Conservation (phyloP, 2,329 filamentous ascomycete genomes). For the Hypomyces rosellus region DNA sequence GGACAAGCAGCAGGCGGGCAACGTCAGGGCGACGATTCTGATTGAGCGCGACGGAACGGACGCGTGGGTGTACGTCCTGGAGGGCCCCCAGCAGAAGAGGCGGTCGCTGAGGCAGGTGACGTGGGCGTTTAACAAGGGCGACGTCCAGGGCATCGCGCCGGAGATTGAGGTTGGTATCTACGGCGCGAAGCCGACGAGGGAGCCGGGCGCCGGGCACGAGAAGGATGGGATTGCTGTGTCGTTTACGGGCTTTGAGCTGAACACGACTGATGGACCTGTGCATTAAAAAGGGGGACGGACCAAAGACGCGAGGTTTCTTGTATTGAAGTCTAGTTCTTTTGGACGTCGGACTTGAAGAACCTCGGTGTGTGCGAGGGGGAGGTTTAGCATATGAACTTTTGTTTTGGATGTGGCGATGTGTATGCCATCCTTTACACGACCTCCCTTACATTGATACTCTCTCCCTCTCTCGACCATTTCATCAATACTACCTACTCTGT, state of each 20-base stretch:
- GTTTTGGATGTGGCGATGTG: too few species aligned
- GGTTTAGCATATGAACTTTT: too few species aligned
- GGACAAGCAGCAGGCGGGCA: constrained; percentile 9
- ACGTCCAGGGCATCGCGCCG: constrained; percentile 8
- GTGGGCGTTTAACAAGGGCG: constrained; percentile 14
- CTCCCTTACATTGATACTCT: too few species aligned
- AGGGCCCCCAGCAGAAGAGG: constrained; percentile 2
- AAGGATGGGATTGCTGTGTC: constrained; percentile 11
- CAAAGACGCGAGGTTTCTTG: too few species aligned
- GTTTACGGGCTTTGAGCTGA: constrained; percentile 11
- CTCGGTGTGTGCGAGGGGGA: too few species aligned
- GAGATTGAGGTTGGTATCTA: constrained; percentile 13
- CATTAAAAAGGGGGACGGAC: background rate
- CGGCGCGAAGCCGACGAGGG: constrained; percentile 16
- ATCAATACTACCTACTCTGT: too few species aligned
- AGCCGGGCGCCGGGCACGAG: constrained; percentile 5
- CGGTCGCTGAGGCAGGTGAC: constrained; percentile 13
- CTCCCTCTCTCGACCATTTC: too few species aligned
- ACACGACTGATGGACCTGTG: background rate
- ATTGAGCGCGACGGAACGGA: constrained; percentile 13
- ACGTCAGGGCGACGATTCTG: constrained; percentile 9
- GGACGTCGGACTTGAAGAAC: too few species aligned
- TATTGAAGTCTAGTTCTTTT: too few species aligned
- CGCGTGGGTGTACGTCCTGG: constrained; percentile 15
- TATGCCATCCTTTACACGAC: too few species aligned